Evolutionary conservation across 1,284 basidiomycete species (phyloP).

Genomic region (Anthracocystis walkeri): DNA sequence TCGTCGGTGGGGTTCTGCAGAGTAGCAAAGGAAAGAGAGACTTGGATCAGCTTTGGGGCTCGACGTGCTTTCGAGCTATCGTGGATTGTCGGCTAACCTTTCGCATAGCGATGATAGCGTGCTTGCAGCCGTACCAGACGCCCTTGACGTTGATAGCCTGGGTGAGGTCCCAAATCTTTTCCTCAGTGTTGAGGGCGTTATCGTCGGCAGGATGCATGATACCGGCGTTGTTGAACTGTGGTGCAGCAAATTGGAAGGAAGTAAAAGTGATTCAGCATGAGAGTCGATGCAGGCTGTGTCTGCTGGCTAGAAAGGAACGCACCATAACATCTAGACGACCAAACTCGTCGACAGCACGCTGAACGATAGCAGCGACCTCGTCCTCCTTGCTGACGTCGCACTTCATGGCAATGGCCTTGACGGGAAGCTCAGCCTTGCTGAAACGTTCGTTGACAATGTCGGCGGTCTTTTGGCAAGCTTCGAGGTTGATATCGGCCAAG

Average conservation of each 20-base stretch:
- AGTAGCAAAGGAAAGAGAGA: not conserved
- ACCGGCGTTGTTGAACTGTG: conserved; percentile 72
- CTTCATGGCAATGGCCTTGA: conserved; percentile 77
- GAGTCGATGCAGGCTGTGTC: too few species aligned
- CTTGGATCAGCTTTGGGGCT: not conserved
- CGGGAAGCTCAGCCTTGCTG: conserved; percentile 74
- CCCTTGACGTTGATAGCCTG: conserved; percentile 96
- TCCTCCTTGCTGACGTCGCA: conserved; percentile 89
- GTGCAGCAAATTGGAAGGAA: not conserved
- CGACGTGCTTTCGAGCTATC: not conserved
- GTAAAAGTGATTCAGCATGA: not conserved
- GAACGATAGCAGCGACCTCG: conserved; percentile 84
- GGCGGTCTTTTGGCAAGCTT: conserved; percentile 79
- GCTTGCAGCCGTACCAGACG: conserved; percentile 96
- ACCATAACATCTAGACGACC: conserved; percentile 89
- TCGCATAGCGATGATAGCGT: conserved; percentile 94
- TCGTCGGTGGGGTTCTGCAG: conserved; percentile 77
- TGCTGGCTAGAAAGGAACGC: not conserved
- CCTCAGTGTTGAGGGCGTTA: conserved; percentile 93
- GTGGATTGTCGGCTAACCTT: conserved; percentile 67
- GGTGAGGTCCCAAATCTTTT: conserved; percentile 81
- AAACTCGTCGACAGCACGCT: conserved; percentile 82
- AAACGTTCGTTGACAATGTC: conserved; percentile 77
- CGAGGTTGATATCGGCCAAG: conserved; percentile 84
- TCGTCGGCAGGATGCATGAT: conserved; percentile 97